Evolutionary conservation across 257 asterid genomes (phyloP), one percentile per base, ranked within the genome.

Genomic region (Oldenlandia corymbosa): DNA sequence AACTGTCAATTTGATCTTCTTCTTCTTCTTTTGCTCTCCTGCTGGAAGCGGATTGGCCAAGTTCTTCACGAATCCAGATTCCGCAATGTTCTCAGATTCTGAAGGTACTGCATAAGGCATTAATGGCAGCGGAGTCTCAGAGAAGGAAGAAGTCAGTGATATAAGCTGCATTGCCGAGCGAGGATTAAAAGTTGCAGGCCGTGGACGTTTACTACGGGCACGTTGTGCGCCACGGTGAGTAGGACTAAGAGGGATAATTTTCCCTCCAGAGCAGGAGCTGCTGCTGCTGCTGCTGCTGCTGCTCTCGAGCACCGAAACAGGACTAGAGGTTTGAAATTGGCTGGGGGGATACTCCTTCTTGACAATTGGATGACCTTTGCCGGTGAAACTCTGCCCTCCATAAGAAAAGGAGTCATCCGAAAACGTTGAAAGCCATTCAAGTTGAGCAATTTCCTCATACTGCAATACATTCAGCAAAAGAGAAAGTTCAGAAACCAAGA

Each of bases 201-300:
- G 86, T 3, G 96, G 92, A 11, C 98, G 95, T 62, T 91, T 91
- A 79, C 88, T 88, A 13, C 95, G 88, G 2, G 98, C 98, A 23
- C 94, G 87, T 39, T 91, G 98, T 1, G 92, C 67, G 18, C 90
- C 94, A 1, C 80, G 85, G 5, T 78, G 84, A 41, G 58, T 68
- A 5, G 84, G 78, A 73, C 81, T 64, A 17, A 82, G 82, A 8
- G 85, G 91, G 61, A 79, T 18, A 28, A 79, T 71, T 73, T 81
- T 88, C 0, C 68, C 85, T 0, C 66, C 72, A 4, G 85, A 83
- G 71, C 69, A 80, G 17, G 77, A 74, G 39, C 75, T 66, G 43
- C 82, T 78, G 75, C 80, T 84, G 62, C 84, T 86, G 76, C 80
- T 76, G 66, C 75, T 84, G 71, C 86, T 90, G 82, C 91, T 87